Evolutionary conservation across 495 filamentous ascomycete species (phyloP), one percentile per base, ranked within the genome.

Genomic region (Paragyromitra xinjiangensis): DNA sequence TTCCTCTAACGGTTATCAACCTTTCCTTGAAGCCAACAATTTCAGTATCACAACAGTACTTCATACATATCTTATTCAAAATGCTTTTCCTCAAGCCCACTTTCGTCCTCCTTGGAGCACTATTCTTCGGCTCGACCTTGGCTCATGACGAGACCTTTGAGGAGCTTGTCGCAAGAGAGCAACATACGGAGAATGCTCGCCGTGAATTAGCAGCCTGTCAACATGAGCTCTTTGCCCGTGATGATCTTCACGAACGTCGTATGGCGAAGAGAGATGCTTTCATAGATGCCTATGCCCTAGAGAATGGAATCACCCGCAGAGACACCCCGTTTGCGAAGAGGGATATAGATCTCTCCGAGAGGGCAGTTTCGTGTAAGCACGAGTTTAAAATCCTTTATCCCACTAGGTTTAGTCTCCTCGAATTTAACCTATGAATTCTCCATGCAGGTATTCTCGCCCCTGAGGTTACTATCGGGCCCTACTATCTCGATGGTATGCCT

Each of bases 401-500:
- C 22, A 34, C 62, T 12, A 26, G 5, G 8, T 2, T 22, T 48
- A 37, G 26, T 7, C 22, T 4, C 11, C 45, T 2, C 6, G n/a
- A 40, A 39, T 22, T 34, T 62, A 14, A 42, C 8, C 4, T 39
- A 11, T 40, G 34, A 22, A 40, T 22, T 48, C 4, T 9, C 16
- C 55, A 16, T 67, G 2, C 24, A 76, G 71, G 84, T 42, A 83
- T 85, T 62, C 76, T 86, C 40, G 83, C 87, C 5, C 88, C 87
- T 3, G 87, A 87, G 39, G 78, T 88, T 63, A 88, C 86, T 6
- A 86, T 85, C 63, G 87, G 88, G 0, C 87, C 88, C 0, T 89
- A 88, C 84, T 88, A 77, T 45, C 64, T 70, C 39, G 62, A 74
- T 50, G 66, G 51, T 48, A 67, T 74, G 74, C 81, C 87, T 16